Conservation (phyloP, 208 protist genomes). For the Leptomonas pyrrhocoris region DNA sequence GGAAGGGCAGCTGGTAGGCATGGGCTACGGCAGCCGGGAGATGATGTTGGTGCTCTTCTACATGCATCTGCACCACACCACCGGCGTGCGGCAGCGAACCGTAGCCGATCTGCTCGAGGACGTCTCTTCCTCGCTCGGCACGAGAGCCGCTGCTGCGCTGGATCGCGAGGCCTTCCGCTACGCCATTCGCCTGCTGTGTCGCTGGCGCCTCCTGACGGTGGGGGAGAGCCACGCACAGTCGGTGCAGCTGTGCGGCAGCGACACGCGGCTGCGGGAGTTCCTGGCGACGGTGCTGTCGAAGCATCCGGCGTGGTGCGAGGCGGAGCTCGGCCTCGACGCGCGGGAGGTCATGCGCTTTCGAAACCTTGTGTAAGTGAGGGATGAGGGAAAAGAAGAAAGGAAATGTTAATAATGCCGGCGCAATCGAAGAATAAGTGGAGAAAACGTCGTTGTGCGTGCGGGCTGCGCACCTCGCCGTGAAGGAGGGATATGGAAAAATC, state of each 20-base stretch:
- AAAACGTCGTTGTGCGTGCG: too few relatives aligned
- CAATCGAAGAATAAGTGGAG: too few relatives aligned
- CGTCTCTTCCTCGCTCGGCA: constrained; percentile 72
- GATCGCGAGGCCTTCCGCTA: constrained; percentile 58
- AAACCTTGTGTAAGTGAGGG: constrained; percentile 45
- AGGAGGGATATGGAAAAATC: too few relatives aligned
- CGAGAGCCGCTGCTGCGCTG: constrained; percentile 60
- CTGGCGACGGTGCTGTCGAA: constrained; percentile 40
- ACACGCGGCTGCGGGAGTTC: constrained; percentile 57
- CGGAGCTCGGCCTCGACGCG: constrained; percentile 58
- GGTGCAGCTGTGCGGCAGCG: constrained; percentile 52
- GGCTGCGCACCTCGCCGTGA: too few relatives aligned
- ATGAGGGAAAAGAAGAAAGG: background rate
- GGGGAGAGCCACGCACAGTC: constrained; percentile 30
- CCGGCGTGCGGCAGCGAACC: constrained; percentile 45
- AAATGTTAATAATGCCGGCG: too few relatives aligned
- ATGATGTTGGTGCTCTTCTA: constrained; percentile 63
- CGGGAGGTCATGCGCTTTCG: constrained; percentile 69
- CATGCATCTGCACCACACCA: constrained; percentile 57
- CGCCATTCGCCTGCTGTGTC: constrained; percentile 56
- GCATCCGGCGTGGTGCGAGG: constrained; percentile 48
- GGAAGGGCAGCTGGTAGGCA: constrained; percentile 51
- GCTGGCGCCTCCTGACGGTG: constrained; percentile 54
- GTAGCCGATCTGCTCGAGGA: constrained; percentile 77
- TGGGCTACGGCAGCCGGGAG: constrained; percentile 66